phyloP scores from a whole-genome alignment of 306 rosid genomes.

The Herpetospermum pedunculosum region DNA sequence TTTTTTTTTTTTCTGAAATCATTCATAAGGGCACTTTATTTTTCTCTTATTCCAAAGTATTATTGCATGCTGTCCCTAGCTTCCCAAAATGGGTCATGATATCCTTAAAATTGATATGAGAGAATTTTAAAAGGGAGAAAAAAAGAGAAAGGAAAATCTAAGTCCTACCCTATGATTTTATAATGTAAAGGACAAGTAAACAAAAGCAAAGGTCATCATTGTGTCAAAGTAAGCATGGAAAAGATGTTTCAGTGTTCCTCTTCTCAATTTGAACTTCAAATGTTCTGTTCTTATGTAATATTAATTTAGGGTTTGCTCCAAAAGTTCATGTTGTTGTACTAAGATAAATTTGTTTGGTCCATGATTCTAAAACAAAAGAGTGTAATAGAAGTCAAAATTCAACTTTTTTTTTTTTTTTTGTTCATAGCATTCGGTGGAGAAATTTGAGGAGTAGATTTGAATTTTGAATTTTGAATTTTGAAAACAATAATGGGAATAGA shows the following conservation, averaged over 20 bases:
- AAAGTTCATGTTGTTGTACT: background rate
- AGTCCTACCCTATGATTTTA: conserved; percentile 3
- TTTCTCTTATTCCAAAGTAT: background rate
- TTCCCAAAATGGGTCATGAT: background rate
- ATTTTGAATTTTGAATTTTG: background rate
- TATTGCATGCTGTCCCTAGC: background rate
- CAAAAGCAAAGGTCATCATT: background rate
- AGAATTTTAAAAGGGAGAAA: background rate
- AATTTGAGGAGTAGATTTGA: background rate
- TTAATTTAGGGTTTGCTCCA: background rate
- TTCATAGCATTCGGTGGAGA: background rate
- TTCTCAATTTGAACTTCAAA: background rate
- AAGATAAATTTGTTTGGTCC: background rate
- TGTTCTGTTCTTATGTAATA: background rate
- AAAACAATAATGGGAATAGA: background rate
- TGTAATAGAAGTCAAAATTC: background rate
- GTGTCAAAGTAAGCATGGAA: background rate
- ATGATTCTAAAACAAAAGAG: background rate
- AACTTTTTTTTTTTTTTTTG: background rate
- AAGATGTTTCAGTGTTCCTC: background rate
- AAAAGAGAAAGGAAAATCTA: background rate
- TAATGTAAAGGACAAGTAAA: background rate
- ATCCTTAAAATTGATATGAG: background rate
- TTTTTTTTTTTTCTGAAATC: background rate
- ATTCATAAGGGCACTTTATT: background rate